Evolutionary conservation across 2,329 filamentous ascomycete genomes (phyloP).

Genomic region (Botryosphaeria dothidea): DNA sequence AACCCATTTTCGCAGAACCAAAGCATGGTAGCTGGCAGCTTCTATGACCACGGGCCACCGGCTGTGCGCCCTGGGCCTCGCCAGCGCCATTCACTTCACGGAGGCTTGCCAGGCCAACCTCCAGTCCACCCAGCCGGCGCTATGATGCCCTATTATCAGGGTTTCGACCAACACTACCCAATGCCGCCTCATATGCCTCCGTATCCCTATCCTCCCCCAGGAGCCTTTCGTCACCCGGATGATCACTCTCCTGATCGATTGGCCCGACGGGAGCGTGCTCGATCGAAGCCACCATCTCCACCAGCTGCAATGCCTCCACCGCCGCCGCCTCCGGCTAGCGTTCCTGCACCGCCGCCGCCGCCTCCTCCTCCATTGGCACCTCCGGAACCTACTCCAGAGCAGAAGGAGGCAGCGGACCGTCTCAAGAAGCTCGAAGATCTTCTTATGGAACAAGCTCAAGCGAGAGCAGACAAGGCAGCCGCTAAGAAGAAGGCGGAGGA

Average conservation of each 20-base stretch:
- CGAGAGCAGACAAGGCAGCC: conserved; percentile 37
- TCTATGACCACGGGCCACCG: conserved; percentile 34
- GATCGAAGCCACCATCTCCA: conserved; percentile 28
- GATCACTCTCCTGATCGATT: conserved; percentile 23
- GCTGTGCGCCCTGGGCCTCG: conserved; percentile 25
- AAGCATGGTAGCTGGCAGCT: conserved; percentile 28
- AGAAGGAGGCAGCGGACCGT: conserved; percentile 36
- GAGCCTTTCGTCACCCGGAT: neutral
- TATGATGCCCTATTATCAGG: conserved; percentile 16
- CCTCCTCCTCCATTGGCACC: conserved; percentile 20
- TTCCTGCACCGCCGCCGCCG: conserved; percentile 19
- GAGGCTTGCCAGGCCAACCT: conserved; percentile 10
- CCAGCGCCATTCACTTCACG: conserved; percentile 13
- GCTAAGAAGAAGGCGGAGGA: conserved; percentile 35
- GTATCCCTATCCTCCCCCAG: conserved; percentile 1
- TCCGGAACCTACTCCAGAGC: conserved; percentile 23
- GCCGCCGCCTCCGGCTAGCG: conserved; percentile 23
- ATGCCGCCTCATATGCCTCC: conserved; percentile 13
- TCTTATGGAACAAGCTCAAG: conserved; percentile 37
- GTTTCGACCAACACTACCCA: conserved; percentile 5
- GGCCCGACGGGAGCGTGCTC: conserved; percentile 19
- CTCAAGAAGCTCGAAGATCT: conserved; percentile 39
- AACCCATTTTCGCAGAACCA: conserved; percentile 22
- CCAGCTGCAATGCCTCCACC: conserved; percentile 25
- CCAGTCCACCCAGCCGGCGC: conserved; percentile 2